phyloP scores from a whole-genome alignment of 2,329 filamentous ascomycete genomes.

The Coniochaeta pulveracea region DNA sequence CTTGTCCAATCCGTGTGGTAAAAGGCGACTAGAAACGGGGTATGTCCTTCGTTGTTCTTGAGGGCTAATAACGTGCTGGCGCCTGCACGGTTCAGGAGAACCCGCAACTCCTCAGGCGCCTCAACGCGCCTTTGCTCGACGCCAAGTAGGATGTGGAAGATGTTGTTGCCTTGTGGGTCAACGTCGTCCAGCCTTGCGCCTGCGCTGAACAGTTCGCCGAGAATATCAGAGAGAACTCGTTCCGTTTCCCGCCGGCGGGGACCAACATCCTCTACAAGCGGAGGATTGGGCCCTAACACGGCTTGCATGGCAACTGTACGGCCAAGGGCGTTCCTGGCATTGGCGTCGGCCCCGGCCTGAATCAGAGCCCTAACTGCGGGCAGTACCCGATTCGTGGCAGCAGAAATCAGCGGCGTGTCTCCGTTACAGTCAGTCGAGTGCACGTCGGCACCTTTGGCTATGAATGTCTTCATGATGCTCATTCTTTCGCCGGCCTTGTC shows the following conservation, averaged over 20 bases:
- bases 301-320: slow-evolving; percentile 1
- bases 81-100: not conserved
- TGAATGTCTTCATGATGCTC: slow-evolving; percentile 12
- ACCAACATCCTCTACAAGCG: not conserved
- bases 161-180: slow-evolving; percentile 1
- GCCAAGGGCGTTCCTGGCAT: slow-evolving; percentile 5
- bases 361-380: slow-evolving; percentile 12
- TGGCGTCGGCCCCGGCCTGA: slow-evolving; percentile 9
- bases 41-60: not conserved
- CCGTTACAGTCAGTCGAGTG: slow-evolving; percentile 12
- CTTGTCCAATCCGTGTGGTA: not conserved
- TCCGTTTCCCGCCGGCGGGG: not conserved
- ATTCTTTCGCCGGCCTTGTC: slow-evolving; percentile 7
- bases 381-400: slow-evolving; percentile 11
- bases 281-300: not conserved
- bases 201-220: not conserved
- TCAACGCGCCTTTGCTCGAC: not conserved
- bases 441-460: slow-evolving; percentile 10
- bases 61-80: not conserved
- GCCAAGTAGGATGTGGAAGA: not conserved
- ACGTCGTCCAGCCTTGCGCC: not conserved
- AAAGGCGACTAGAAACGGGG: not conserved
- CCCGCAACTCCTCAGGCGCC: not conserved
- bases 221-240: not conserved
- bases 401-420: slow-evolving; percentile 13